phyloP scores from a whole-genome alignment of 2,329 filamentous ascomycete genomes.

The Colletotrichum orchidophilum region DNA sequence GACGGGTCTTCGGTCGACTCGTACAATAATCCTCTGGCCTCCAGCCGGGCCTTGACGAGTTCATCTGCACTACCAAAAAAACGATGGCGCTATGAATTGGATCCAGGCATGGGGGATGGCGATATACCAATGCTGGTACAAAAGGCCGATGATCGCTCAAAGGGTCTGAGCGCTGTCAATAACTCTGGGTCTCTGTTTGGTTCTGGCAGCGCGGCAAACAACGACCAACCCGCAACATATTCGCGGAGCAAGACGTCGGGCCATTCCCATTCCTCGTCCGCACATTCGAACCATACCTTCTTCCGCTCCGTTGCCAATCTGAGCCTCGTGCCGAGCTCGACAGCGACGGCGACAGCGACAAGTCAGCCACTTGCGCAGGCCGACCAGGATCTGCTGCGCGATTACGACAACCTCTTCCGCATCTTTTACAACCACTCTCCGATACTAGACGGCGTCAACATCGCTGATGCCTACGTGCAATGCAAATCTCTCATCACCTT shows the following conservation, averaged over 20 bases:
- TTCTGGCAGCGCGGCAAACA: conserved; percentile 35
- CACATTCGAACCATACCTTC: conserved; percentile 64
- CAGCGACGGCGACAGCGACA: conserved; percentile 43
- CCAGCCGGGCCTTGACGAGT: conserved; percentile 37
- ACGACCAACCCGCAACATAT: conserved; percentile 29
- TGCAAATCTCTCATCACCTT: conserved; percentile 89
- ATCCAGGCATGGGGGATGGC: conserved; percentile 75
- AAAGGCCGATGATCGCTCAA: conserved; percentile 61
- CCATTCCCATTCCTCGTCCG: conserved; percentile 63
- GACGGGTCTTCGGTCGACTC: conserved; percentile 49
- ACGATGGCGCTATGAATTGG: conserved; percentile 89
- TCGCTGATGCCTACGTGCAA: conserved; percentile 91
- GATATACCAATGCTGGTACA: conserved; percentile 91
- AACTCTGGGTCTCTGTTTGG: conserved; percentile 64
- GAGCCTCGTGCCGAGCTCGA: conserved; percentile 58
- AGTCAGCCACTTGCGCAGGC: conserved; percentile 60
- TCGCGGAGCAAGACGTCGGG: conserved; percentile 68
- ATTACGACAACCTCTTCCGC: conserved; percentile 96
- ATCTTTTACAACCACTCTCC: conserved; percentile 96
- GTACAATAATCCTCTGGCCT: neutral
- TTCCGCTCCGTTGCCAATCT: conserved; percentile 91
- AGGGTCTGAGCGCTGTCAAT: conserved; percentile 20
- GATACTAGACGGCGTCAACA: conserved; percentile 83
- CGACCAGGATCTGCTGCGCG: conserved; percentile 81
- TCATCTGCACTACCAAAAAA: conserved; percentile 50